Conservation (phyloP, 192 early-diverging fungal genomes). For the Linderina pennispora region DNA sequence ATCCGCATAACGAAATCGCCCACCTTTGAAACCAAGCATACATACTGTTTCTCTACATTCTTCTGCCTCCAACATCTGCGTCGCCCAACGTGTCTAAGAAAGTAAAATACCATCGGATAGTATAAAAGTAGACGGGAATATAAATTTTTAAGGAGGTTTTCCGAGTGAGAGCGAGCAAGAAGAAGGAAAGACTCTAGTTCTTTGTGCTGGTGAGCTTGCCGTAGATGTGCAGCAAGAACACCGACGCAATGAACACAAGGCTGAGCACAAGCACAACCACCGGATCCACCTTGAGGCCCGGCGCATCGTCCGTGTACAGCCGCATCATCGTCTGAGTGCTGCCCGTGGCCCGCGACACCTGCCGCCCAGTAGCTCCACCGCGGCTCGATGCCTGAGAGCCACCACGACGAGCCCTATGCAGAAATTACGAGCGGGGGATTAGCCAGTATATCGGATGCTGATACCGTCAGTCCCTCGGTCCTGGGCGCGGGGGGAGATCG, state of each 20-base stretch:
- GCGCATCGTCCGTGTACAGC: conserved; percentile 78
- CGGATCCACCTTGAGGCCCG: conserved; percentile 87
- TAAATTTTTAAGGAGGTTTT: too few species aligned
- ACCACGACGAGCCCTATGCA: conserved; percentile 43
- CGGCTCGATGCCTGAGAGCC: conserved; percentile 30
- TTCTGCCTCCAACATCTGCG: not conserved
- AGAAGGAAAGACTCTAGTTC: too few species aligned
- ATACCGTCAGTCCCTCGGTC: too few species aligned
- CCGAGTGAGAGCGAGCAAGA: too few species aligned
- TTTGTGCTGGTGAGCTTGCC: conserved; percentile 71
- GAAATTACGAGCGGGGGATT: too few species aligned
- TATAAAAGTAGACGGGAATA: too few species aligned
- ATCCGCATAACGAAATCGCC: too few species aligned
- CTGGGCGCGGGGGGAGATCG: too few species aligned
- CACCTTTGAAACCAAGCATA: too few species aligned
- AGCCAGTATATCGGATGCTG: too few species aligned
- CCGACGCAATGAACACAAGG: conserved; percentile 95
- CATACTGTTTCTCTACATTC: not conserved
- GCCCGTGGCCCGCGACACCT: conserved; percentile 50
- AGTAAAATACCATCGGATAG: too few species aligned
- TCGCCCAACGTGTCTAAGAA: too few species aligned
- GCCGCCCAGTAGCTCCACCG: conserved; percentile 18
- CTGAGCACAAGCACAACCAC: conserved; percentile 94
- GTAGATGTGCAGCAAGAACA: conserved; percentile 95
- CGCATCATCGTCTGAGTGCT: conserved; percentile 81